These are phyloP conservation scores for Penicillium bialowiezense DNA, from an alignment of 495 filamentous ascomycete species.

Conservation along the genomic window DNA sequence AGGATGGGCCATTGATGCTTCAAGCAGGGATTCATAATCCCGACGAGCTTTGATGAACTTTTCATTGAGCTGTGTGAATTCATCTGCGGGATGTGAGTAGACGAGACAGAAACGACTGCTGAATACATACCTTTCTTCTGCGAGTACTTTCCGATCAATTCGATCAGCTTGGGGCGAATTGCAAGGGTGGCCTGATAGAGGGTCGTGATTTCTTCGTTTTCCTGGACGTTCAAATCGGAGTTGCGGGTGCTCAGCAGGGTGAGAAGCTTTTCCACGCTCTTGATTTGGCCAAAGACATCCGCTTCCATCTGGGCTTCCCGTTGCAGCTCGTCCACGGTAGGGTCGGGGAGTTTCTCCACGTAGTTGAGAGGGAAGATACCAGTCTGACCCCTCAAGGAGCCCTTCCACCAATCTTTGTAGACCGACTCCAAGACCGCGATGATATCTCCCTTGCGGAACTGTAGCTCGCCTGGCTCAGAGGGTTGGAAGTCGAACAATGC, in stretches of 20 bases:
- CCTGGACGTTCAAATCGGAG: constrained; percentile 78
- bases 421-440: constrained; percentile 97
- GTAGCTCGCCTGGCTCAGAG: constrained; percentile 88
- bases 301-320: constrained; percentile 95
- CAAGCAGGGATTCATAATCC: constrained; percentile 93
- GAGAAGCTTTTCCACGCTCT: constrained; percentile 96
- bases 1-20: constrained; percentile 91
- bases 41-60: constrained; percentile 98
- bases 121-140: constrained; percentile 84
- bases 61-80: constrained; percentile 96
- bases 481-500: constrained; percentile 94
- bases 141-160: constrained; percentile 97
- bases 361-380: constrained; percentile 99
- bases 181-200: constrained; percentile 91
- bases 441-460: constrained; percentile 94
- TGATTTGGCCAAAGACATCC: constrained; percentile 97
- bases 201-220: constrained; percentile 90
- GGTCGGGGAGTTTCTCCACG: constrained; percentile 94
- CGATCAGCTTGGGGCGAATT: constrained; percentile 94
- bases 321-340: constrained; percentile 90
- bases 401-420: constrained; percentile 99
- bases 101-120: neutral
- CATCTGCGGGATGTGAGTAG: constrained; percentile 57
- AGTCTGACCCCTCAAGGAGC: constrained; percentile 86
- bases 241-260: constrained; percentile 93